Evolutionary conservation across 352 stramenopile species (phyloP), one percentile per base, ranked within the genome.

Genomic region (Pythium pectinolyticum): DNA sequence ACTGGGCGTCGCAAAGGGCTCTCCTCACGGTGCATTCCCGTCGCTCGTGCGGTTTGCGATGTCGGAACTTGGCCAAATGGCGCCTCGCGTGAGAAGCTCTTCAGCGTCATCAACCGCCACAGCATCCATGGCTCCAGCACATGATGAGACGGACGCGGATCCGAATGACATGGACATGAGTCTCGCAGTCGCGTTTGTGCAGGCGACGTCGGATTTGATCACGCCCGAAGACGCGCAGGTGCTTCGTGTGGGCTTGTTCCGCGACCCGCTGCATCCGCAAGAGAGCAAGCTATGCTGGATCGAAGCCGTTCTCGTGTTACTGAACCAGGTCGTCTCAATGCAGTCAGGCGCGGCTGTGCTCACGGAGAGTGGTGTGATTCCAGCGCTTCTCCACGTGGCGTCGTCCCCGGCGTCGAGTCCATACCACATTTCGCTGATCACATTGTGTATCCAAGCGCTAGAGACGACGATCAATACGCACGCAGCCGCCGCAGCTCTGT

Each of bases 101-200:
- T 54, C 34, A 5, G 37, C 63, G 12, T 64, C 40, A 0, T n/a
- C 34, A 12, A 54, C 31, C 1, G 25, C n/a, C n/a, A n/a, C 35
- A 28, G 28, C 25, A 10, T 8, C 28, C 2, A 47, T 52, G 15
- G 58, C 63, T 20, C 39, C 54, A 2, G 46, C 63, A n/a, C 43
- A 63, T 5, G 56, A 77, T 35, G 71, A 77, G 34, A 69, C 71
- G 2, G 84, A 93, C 57, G 43, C 43, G 25, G 43, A 50, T 25
- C 22, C 43, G 24, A 82, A 67, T 37, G 87, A 95, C 61, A 94
- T 95, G 85, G 87, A 96, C 37, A 96, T 96, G 87, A 90, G 74
- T 22, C 55, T 96, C 9, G 87, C 87, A 19, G 83, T 96, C 32
- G 87, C 87, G 8, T 96, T 96, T 68, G 87, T 96, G 3, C 82